phyloP scores from a whole-genome alignment of 1,284 basidiomycete species.

The Puccinia polysora region DNA sequence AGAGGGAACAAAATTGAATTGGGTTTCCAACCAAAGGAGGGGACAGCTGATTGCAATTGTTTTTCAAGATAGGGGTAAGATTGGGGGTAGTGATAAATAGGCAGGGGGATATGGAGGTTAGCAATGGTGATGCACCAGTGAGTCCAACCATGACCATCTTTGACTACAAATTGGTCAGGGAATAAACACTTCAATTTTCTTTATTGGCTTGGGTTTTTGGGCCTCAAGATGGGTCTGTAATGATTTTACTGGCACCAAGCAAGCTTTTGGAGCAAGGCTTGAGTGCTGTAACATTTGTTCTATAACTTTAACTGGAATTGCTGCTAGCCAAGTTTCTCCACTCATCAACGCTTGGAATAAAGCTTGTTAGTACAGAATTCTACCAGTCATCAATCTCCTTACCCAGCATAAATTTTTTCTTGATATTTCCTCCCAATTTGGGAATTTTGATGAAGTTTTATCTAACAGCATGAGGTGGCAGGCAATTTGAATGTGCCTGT shows the following conservation, averaged over 20 bases:
- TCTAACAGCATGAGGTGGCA: background rate
- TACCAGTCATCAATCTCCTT: conserved; percentile 57
- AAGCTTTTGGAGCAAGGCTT: background rate
- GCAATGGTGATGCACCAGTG: background rate
- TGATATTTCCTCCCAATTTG: conserved; percentile 57
- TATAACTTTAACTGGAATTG: conserved; percentile 22
- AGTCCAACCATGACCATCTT: background rate
- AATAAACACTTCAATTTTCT: conserved; percentile 1
- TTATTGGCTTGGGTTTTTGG: background rate
- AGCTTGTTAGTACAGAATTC: conserved; percentile 56
- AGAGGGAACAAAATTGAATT: too few relatives aligned
- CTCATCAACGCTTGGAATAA: conserved; percentile 49
- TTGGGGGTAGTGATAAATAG: background rate
- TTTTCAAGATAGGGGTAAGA: background rate
- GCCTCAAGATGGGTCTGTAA: background rate
- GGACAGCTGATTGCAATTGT: background rate
- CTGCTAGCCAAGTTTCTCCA: background rate
- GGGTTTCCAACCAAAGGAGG: too few relatives aligned
- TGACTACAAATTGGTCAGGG: background rate
- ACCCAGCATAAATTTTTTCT: conserved; percentile 53
- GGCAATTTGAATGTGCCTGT: conserved; percentile 13
- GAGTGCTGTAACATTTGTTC: background rate
- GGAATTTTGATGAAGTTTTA: conserved; percentile 12
- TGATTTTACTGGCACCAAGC: background rate
- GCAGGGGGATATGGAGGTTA: background rate